These are phyloP conservation scores for Bryum argenteum DNA, from an alignment of 225 moss, liverwort and hornwort species.

Conservation along the genomic window DNA sequence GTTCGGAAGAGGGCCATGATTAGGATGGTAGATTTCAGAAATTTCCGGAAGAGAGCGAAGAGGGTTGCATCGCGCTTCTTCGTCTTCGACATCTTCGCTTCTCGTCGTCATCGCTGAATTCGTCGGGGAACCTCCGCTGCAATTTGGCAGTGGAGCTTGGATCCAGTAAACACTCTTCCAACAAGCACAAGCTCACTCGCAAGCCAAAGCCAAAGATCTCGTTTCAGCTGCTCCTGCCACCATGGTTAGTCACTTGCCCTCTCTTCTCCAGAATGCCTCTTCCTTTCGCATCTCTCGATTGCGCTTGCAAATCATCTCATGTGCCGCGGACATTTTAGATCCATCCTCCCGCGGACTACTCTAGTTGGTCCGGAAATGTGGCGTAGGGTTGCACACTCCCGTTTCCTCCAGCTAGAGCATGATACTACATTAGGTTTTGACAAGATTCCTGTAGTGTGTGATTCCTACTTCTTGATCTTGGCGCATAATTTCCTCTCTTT, in stretches of 20 bases:
- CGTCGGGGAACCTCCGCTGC: conserved; percentile 3
- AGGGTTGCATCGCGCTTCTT: not conserved
- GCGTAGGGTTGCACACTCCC: conserved; percentile 11
- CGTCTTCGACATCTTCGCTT: not conserved
- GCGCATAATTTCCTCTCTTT: not conserved
- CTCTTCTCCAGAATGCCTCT: not conserved
- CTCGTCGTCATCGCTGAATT: not conserved
- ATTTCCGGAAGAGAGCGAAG: too few species aligned
- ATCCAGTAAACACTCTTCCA: not conserved
- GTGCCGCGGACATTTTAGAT: conserved; percentile 3
- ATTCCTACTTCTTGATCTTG: not conserved
- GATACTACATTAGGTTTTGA: not conserved
- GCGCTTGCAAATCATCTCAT: not conserved
- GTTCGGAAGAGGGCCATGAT: conserved; percentile 23
- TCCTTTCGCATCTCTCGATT: conserved; percentile 6
- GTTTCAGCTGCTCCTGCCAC: conserved; percentile 29
- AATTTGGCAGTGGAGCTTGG: conserved; percentile 5
- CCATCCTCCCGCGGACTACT: not conserved
- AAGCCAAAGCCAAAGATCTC: not conserved
- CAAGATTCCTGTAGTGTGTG: not conserved
- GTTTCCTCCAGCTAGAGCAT: not conserved
- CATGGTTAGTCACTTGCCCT: conserved; percentile 21
- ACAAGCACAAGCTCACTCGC: not conserved
- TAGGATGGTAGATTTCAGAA: conserved; percentile 16
- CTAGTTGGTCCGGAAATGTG: not conserved